Percentiles rank a stretch among this genome's conserved stretches.
phyloP scores from a whole-genome alignment of 306 rosid genomes.

The Ochetophila trinervis region DNA sequence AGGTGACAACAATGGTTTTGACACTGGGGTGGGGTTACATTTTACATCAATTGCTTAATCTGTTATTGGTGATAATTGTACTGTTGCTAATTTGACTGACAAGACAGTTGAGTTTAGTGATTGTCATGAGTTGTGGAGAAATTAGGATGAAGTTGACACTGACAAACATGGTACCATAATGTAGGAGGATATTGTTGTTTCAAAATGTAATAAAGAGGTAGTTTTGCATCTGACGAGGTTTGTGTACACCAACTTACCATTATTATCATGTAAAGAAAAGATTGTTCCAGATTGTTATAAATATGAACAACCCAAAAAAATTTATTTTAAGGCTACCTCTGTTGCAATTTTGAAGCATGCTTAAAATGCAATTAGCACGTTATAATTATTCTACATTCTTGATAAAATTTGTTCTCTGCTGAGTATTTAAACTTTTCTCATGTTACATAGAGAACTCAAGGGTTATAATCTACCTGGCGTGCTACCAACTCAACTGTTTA shows the following conservation, averaged over 20 bases:
- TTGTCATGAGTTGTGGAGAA: not conserved
- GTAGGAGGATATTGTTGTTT: no score
- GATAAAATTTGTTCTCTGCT: not conserved
- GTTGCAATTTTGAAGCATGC: not conserved
- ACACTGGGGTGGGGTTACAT: constrained; percentile 1
- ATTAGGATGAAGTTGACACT: not conserved
- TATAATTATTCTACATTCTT: not conserved
- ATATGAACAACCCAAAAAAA: not conserved
- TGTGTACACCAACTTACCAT: no score
- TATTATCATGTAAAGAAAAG: not conserved
- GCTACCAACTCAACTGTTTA: constrained; percentile 82
- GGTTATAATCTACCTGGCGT: constrained; percentile 55
- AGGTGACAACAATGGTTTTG: not conserved
- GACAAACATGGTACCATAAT: no score
- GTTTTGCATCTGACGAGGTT: no score
- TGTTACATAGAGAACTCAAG: constrained; percentile 46
- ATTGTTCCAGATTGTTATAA: not conserved
- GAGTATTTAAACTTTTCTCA: not conserved
- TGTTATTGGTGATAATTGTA: not conserved
- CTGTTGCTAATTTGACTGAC: not conserved
- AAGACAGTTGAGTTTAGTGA: not conserved
- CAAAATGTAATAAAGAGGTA: no score
- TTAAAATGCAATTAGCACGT: not conserved
- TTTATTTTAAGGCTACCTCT: not conserved
- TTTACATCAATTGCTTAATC: not conserved